Base-by-base conservation (phyloP, 768 basidiomycete species). In the Tulasnella sp. region DNA sequence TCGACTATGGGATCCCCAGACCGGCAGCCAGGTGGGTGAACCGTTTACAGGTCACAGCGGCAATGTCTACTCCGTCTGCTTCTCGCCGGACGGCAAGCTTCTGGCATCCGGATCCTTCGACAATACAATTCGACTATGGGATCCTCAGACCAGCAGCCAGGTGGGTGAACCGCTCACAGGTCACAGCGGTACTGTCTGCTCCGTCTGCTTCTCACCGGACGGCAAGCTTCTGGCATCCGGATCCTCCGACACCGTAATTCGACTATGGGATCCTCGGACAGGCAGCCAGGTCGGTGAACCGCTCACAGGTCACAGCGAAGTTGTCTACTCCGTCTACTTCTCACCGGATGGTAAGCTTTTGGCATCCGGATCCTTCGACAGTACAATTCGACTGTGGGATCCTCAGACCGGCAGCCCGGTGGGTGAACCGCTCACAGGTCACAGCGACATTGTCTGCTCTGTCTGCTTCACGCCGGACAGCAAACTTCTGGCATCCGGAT, bases 1-100 rank as follows among this genome's bases (percentile, higher is more conserved):
- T 34, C 44, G 77, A 24, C 20, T 81, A 1, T 81, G 81, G 81
- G 78, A 79, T 79, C 14, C 46, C 8, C 60, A 69, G 22, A 42
- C 78, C 24, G 64, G 64, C 6, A 28, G 31, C 22, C 20, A 20
- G 37, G 5, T 78, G 2, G 34, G 77, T 20, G 20, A 58, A 18
- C 50, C 77, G 42, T 58, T 78, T 5, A 69, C n/a, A 69, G 64
- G n/a, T 37, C 58, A 60, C 28, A 2, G 4, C 12, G 28, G 16
- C 24, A 24, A 5, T 24, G n/a, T 69, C 64, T 37, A 12, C 2
- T 69, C 28, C 28, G n/a, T 69, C n/a, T 28, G 28, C n/a, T 69
- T 69, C 34, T 69, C 64, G 7, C 64, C 64, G 2, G 64, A 69
- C 34, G 9, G 64, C 28, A 69, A 69, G 64, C 28, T 69, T 37